Conservation (phyloP, 495 filamentous ascomycete species). For the Clohesyomyces aquaticus region DNA sequence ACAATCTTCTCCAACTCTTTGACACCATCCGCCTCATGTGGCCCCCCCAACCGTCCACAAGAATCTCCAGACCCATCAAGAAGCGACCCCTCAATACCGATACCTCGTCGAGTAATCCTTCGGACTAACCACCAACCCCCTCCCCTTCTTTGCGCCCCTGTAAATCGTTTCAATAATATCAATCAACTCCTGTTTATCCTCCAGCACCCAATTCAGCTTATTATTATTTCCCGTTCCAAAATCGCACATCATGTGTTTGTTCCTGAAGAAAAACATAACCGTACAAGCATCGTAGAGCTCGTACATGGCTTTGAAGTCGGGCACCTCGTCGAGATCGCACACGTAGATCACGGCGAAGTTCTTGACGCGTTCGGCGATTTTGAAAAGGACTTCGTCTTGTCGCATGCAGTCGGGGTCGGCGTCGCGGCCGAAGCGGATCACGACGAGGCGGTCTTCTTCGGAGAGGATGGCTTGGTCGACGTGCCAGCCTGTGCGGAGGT, state of each 20-base stretch:
- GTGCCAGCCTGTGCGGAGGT: constrained; percentile 92
- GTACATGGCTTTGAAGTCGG: constrained; percentile 96
- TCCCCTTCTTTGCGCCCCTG: constrained; percentile 93
- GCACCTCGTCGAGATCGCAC: constrained; percentile 93
- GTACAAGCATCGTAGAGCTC: constrained; percentile 65
- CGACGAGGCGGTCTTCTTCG: constrained; percentile 94
- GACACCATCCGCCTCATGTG: too few species aligned
- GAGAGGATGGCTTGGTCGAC: constrained; percentile 82
- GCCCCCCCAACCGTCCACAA: too few species aligned
- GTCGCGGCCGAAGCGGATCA: constrained; percentile 89
- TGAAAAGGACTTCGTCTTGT: constrained; percentile 31
- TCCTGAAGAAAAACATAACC: constrained; percentile 90
- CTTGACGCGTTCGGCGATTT: constrained; percentile 72
- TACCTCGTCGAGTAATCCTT: constrained; percentile 61
- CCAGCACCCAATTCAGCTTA: constrained; percentile 94
- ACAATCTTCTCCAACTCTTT: too few species aligned
- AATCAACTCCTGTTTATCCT: constrained; percentile 98
- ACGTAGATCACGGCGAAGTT: constrained; percentile 90
- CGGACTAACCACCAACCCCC: constrained; percentile 92
- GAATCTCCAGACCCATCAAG: background rate
- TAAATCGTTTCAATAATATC: constrained; percentile 99
- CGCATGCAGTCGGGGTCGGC: constrained; percentile 60
- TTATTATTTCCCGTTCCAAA: constrained; percentile 98
- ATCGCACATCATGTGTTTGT: constrained; percentile 99
- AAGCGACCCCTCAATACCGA: constrained; percentile 31